Base-by-base conservation (phyloP, 2,329 filamentous ascomycete genomes). In the Botrytis cinerea region DNA sequence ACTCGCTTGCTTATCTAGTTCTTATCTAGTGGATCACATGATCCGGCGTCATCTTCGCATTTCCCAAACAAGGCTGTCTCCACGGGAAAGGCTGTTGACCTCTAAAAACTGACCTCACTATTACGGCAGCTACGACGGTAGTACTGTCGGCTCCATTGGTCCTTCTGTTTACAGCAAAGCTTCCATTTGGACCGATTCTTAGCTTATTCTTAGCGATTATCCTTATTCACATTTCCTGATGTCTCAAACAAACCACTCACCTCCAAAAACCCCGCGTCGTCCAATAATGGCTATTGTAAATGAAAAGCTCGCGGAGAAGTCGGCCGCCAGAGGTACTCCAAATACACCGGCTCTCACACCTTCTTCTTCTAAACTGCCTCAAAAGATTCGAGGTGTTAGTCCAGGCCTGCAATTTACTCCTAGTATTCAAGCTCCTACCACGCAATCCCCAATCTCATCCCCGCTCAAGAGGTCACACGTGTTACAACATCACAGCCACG, bases 241-340 rank as follows among this genome's bases (percentile, higher is more conserved):
- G 76, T 78, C 75, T 68, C 73, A 73, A 67, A 54, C 45, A 67
- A 67, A 73, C 22, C 57, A 63, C 18, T 73, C 74, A 10, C 74
- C 71, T 16, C 69, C 74, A 60, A 66, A 73, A 72, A 77, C 75
- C 4, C 75, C 75, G 38, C 72, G 62, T 45, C 72, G 72, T 59
- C 25, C 70, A 32, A 73, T 60, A 43, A 76, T 76, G 74, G 75
- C 71, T 20, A 59, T 75, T 38, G 72, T 74, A 18, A 73, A 71
- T 25, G 71, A 73, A 38, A 73, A 68, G 32, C 48, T 73, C 22
- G 62, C 60, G 22, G 59, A 73, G 48, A 73, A 69, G 62, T 74
- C 71, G 28, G 71, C 71, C 38, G 38, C 62, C 46, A 72, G 64
- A 69, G 54, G 48, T 35, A 57, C 43, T 16, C 35, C 43, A 46